These are phyloP conservation scores for Pythium myriotylum DNA, from an alignment of 352 stramenopile species.

Conservation along the genomic window DNA sequence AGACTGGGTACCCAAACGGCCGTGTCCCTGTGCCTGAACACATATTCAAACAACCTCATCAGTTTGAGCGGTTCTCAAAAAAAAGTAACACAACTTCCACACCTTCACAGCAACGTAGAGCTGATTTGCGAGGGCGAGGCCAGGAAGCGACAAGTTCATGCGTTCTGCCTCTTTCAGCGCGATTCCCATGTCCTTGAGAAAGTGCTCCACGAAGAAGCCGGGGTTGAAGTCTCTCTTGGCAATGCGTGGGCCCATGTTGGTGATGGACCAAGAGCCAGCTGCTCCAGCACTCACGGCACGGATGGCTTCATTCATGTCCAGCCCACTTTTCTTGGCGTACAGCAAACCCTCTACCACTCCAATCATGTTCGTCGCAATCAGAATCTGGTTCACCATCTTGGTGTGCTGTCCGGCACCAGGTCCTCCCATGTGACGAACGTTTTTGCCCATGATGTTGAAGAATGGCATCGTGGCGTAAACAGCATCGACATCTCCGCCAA, in stretches of 20 bases:
- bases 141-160: slow-evolving; percentile 87
- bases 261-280: slow-evolving; percentile 89
- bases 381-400: slow-evolving; percentile 93
- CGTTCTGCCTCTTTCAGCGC: slow-evolving; percentile 83
- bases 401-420: slow-evolving; percentile 85
- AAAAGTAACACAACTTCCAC: neutral
- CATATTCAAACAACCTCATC: no score
- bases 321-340: slow-evolving; percentile 85
- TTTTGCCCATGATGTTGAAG: slow-evolving; percentile 90
- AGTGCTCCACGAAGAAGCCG: slow-evolving; percentile 92
- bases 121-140: slow-evolving; percentile 83
- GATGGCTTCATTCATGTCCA: slow-evolving; percentile 90
- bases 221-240: slow-evolving; percentile 88
- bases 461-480: slow-evolving; percentile 85
- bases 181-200: slow-evolving; percentile 91
- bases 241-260: slow-evolving; percentile 89
- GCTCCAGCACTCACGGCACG: slow-evolving; percentile 82
- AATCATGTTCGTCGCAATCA: slow-evolving; percentile 90
- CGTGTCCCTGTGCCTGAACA: slow-evolving; percentile 79
- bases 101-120: slow-evolving; percentile 87
- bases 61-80: no score
- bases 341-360: slow-evolving; percentile 88
- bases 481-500: slow-evolving; percentile 83
- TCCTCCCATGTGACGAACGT: slow-evolving; percentile 87
- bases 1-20: slow-evolving; percentile 77